A percentile compares a stretch with the other conserved stretches of the same genome.
phyloP scores from a whole-genome alignment of 1,139 yeast species.

The Saccharomyces hybrid region DNA sequence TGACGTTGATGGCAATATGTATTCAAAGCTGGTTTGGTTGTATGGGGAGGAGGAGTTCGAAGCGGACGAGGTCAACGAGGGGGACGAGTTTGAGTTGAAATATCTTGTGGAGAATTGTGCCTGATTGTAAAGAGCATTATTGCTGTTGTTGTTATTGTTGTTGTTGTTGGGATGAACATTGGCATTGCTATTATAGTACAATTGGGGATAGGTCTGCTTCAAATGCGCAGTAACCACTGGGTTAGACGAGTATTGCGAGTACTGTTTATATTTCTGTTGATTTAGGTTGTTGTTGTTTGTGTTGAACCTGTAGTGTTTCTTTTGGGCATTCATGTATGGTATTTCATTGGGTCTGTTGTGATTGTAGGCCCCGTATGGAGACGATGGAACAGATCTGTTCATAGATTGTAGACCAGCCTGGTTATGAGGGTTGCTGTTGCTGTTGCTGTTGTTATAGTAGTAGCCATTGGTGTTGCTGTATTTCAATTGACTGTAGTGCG shows the following conservation, averaged over 20 bases:
- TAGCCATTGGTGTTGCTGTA: neutral
- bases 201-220: slow-evolving; percentile 24
- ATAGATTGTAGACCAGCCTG: neutral
- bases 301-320: neutral
- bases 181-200: slow-evolving; percentile 16
- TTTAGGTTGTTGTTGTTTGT: slow-evolving; percentile 3
- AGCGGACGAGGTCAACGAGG: neutral
- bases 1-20: neutral
- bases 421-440: neutral
- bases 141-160: slow-evolving; percentile 3
- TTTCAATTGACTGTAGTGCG: slow-evolving; percentile 10
- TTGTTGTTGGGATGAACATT: slow-evolving; percentile 8
- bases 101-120: neutral
- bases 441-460: neutral
- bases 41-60: neutral
- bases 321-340: neutral
- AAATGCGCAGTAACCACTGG: slow-evolving; percentile 16
- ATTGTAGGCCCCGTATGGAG: slow-evolving; percentile 4
- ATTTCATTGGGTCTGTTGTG: slow-evolving; percentile 6
- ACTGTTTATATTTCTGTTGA: slow-evolving; percentile 3
- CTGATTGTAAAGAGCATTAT: neutral
- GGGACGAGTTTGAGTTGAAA: neutral
- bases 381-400: neutral
- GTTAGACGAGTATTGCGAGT: slow-evolving; percentile 6
- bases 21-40: neutral